These are phyloP conservation scores for Sequoiadendron giganteum DNA, from an alignment of 75 land plant genomes.

Conservation along the genomic window DNA sequence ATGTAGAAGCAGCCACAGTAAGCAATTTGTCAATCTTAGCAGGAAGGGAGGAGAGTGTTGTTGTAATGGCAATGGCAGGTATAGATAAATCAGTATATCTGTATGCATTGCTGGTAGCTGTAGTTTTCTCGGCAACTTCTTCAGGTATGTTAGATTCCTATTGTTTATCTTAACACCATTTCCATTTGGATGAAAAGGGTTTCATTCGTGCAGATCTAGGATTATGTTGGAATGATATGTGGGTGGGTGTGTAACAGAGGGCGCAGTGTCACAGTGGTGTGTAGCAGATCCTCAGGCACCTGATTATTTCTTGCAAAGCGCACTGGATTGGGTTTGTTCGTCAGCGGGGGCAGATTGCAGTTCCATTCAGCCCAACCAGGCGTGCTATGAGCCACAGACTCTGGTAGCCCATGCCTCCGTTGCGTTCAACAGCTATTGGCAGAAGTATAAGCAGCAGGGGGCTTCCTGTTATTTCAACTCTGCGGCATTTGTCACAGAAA, in stretches of 20 bases:
- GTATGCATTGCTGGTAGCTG: neutral
- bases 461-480: constrained; percentile 60
- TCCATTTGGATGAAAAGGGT: neutral
- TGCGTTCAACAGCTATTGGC: constrained; percentile 76
- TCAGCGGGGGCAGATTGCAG: constrained; percentile 62
- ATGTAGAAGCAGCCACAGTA: too few species aligned
- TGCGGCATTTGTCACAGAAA: constrained; percentile 57
- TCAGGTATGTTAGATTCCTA: neutral
- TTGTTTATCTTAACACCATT: neutral
- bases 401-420: constrained; percentile 65
- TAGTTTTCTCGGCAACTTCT: neutral
- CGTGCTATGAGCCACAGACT: constrained; percentile 65
- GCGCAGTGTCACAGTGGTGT: constrained; percentile 34
- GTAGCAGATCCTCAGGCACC: constrained; percentile 52
- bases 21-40: too few species aligned
- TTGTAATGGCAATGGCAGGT: too few species aligned
- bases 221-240: neutral
- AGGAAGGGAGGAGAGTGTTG: too few species aligned
- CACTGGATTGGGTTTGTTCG: constrained; percentile 76
- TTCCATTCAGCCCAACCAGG: constrained; percentile 43
- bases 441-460: constrained; percentile 41
- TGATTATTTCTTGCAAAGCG: constrained; percentile 48
- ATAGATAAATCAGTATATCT: neutral
- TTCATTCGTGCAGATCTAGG: neutral
- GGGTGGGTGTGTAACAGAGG: neutral